Percentiles rank a stretch among this genome's conserved stretches.
Conservation (phyloP, 2,329 filamentous ascomycete genomes). For the Colletotrichum tabaci region DNA sequence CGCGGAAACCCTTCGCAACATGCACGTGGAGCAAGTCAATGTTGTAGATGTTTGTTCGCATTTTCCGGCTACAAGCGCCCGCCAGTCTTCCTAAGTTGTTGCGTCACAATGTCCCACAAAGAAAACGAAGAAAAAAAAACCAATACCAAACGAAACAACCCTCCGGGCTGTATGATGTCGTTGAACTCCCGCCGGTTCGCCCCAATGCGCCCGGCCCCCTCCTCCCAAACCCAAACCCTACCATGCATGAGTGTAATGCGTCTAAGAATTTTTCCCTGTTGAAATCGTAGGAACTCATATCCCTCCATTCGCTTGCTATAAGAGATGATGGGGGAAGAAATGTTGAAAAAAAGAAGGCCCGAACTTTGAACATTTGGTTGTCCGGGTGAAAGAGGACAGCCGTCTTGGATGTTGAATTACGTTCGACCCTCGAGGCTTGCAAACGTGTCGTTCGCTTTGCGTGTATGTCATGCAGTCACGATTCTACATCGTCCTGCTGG, state of each 20-base stretch:
- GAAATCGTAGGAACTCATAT: slow-evolving; percentile 34
- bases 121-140: not conserved
- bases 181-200: slow-evolving; percentile 28
- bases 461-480: slow-evolving; percentile 26
- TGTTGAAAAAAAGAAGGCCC: slow-evolving; percentile 15
- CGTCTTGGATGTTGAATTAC: slow-evolving; percentile 36
- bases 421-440: slow-evolving; percentile 3
- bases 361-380: not conserved
- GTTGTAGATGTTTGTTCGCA: not conserved
- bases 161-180: not conserved
- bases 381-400: not conserved
- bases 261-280: slow-evolving; percentile 26
- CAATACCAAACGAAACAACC: slow-evolving; percentile 6
- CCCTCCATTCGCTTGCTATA: slow-evolving; percentile 33
- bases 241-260: not conserved
- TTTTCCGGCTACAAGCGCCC: not conserved
- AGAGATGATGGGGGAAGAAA: slow-evolving; percentile 23
- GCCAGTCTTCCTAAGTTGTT: not conserved
- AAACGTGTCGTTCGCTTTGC: not conserved
- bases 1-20: not conserved
- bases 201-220: not conserved
- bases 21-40: not conserved
- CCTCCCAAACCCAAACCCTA: not conserved
- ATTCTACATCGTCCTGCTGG: slow-evolving; percentile 9
- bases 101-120: not conserved